phyloP scores from a whole-genome alignment of 495 filamentous ascomycete genomes.

The Talaromyces trachyspermus region DNA sequence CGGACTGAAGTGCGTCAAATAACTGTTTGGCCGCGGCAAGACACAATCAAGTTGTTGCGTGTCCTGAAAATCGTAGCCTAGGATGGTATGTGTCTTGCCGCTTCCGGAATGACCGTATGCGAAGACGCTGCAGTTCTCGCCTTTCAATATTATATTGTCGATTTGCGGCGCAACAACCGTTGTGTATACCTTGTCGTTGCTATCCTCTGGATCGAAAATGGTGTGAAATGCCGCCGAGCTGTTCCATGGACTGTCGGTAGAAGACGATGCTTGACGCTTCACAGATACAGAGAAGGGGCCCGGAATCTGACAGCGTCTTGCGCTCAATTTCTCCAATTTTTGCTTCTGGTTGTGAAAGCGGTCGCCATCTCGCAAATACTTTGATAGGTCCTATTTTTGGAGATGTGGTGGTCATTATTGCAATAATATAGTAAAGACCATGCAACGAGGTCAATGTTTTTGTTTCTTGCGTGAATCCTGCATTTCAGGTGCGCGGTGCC shows the following conservation, averaged over 20 bases:
- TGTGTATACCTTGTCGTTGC: slow-evolving; percentile 9
- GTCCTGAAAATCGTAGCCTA: slow-evolving; percentile 19
- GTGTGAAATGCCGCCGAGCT: slow-evolving; percentile 7
- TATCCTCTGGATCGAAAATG: slow-evolving; percentile 4
- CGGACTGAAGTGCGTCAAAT: background rate
- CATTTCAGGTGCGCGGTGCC: too few relatives aligned
- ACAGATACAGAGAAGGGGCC: background rate
- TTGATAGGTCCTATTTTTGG: background rate
- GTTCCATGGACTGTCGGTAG: slow-evolving; percentile 4
- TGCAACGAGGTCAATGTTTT: too few relatives aligned
- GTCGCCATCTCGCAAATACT: background rate
- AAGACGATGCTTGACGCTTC: background rate
- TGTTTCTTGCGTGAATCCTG: too few relatives aligned
- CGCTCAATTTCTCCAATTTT: background rate
- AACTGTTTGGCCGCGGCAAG: slow-evolving; percentile 16
- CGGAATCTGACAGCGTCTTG: background rate
- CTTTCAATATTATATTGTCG: slow-evolving; percentile 5
- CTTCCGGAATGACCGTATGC: slow-evolving; percentile 25
- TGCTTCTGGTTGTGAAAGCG: background rate
- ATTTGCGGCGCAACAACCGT: slow-evolving; percentile 10
- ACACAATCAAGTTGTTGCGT: slow-evolving; percentile 16
- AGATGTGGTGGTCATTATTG: background rate
- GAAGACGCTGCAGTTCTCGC: slow-evolving; percentile 16
- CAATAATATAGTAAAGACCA: background rate
- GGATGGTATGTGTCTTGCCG: slow-evolving; percentile 21